Conservation (phyloP, 2,329 filamentous ascomycete species). For the Talaromyces sp. region DNA sequence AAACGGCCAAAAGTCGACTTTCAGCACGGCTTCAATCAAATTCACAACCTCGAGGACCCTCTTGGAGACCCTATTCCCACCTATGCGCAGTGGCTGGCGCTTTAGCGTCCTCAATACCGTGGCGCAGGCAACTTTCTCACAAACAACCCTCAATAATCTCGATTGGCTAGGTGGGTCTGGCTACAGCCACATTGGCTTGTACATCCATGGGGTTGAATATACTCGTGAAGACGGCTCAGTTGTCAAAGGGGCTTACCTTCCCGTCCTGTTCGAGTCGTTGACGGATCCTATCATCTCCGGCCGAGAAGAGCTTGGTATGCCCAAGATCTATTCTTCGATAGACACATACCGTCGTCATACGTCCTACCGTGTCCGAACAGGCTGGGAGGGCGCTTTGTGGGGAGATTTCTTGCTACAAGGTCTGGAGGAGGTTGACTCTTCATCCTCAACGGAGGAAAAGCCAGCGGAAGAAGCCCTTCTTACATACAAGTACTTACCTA, state of each 20-base stretch:
- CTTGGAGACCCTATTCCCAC: slow-evolving; percentile 50
- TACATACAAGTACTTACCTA: slow-evolving; percentile 57
- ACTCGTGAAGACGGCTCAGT: slow-evolving; percentile 47
- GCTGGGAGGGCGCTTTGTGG: slow-evolving; percentile 45
- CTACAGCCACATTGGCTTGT: slow-evolving; percentile 58
- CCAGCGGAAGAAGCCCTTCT: slow-evolving; percentile 42
- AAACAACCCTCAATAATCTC: slow-evolving; percentile 47
- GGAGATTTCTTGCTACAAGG: slow-evolving; percentile 37
- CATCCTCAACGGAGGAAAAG: slow-evolving; percentile 23
- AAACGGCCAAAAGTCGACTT: slow-evolving; percentile 32
- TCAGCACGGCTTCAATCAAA: slow-evolving; percentile 47
- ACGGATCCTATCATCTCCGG: slow-evolving; percentile 60
- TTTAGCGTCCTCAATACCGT: slow-evolving; percentile 47
- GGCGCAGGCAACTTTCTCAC: slow-evolving; percentile 42
- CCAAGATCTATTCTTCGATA: slow-evolving; percentile 55
- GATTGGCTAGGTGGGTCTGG: slow-evolving; percentile 60
- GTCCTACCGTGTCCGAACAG: slow-evolving; percentile 40
- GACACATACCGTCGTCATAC: slow-evolving; percentile 39
- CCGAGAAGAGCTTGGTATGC: slow-evolving; percentile 60
- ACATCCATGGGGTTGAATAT: slow-evolving; percentile 61
- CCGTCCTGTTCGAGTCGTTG: slow-evolving; percentile 57
- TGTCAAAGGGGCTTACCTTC: slow-evolving; percentile 53
- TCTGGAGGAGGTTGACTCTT: slow-evolving; percentile 28
- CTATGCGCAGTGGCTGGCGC: slow-evolving; percentile 31
- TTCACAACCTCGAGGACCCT: slow-evolving; percentile 52